Evolutionary conservation across 805 yeast species (phyloP), one percentile per base, ranked within the genome.

Genomic region (Metschnikowia shivogae): DNA sequence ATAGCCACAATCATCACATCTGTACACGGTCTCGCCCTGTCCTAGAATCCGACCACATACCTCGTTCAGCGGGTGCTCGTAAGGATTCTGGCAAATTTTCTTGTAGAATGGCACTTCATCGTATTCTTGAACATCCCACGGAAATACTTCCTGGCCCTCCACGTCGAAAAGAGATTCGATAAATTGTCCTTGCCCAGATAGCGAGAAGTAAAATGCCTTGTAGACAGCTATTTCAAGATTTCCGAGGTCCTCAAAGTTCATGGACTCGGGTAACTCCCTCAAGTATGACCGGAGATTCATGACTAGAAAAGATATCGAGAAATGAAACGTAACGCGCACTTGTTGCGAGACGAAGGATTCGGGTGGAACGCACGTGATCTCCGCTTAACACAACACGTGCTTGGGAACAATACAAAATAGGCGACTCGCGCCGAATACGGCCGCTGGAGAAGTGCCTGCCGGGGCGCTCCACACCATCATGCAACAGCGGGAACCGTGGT

Each of bases 1-100:
- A 48, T 75, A 77, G 0, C 86, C 88, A 69, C 95, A 86, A 46
- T 85, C 87, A 29, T 70, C 70, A 58, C 95, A 86, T 44, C 88
- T 69, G 59, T 83, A 86, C 17, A 84, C 82, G 0, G 84, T 80
- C 48, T 83, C 86, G 20, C 84, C 84, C 3, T 62, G 56, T 33
- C 71, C 73, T 52, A 86, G 81, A 30, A 78, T 71, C 44, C 81
- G 70, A 3, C 89, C 84, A 67, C 95, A 86, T 14, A 81, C 80
- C 53, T 83, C 75, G n/a, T 81, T 82, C 2, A 64, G 58, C 44
- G 86, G 87, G 33, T 72, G 76, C 17, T 67, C 65, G 8, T 30
- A 22, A 8, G 11, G 7, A 12, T 22, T 32, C 5, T 36, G 17
- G 6, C 24, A 11, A 4, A 33, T 17, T 29, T 36, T 6, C 17